phyloP scores from a whole-genome alignment of 2,329 filamentous ascomycete species.

The Monosporascus sp. region DNA sequence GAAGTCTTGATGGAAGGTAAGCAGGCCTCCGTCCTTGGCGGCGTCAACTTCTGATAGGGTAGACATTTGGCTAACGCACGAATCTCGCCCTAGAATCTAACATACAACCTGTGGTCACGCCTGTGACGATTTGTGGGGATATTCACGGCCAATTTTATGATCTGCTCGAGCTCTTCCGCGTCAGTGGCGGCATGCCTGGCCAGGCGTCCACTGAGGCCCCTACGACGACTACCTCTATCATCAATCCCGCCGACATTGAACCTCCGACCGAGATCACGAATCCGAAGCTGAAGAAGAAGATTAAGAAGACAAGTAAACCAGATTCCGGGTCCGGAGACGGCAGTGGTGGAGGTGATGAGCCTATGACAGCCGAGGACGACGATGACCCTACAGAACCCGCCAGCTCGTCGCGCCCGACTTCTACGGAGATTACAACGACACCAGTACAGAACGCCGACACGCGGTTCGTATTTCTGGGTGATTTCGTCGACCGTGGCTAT shows the following conservation, averaged over 20 bases:
- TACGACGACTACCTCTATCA: slow-evolving; percentile 64
- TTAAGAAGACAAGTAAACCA: slow-evolving; percentile 57
- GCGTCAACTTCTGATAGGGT: not conserved
- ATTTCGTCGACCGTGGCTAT: slow-evolving; percentile 96
- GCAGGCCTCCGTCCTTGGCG: slow-evolving; percentile 10
- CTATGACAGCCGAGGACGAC: slow-evolving; percentile 40
- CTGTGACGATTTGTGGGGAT: slow-evolving; percentile 95
- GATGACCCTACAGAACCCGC: slow-evolving; percentile 36
- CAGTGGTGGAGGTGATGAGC: slow-evolving; percentile 43
- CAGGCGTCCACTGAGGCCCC: slow-evolving; percentile 66
- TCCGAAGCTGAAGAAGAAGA: slow-evolving; percentile 79
- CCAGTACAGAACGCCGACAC: slow-evolving; percentile 37
- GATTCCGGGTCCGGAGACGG: slow-evolving; percentile 37
- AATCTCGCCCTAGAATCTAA: slow-evolving; percentile 68
- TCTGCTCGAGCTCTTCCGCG: slow-evolving; percentile 90
- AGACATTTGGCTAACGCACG: not conserved
- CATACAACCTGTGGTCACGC: slow-evolving; percentile 94
- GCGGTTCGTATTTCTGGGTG: slow-evolving; percentile 62
- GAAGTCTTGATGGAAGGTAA: slow-evolving; percentile 97
- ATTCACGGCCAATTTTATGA: slow-evolving; percentile 99
- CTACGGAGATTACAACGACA: slow-evolving; percentile 11
- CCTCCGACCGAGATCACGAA: slow-evolving; percentile 85
- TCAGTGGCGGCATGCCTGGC: slow-evolving; percentile 93
- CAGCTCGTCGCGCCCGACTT: slow-evolving; percentile 26
- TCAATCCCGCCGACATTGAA: slow-evolving; percentile 87